A percentile compares a stretch with the other conserved stretches of the same genome.
Conservation (phyloP, 2,329 filamentous ascomycete species). For the Arthrobotrys megalospora region DNA sequence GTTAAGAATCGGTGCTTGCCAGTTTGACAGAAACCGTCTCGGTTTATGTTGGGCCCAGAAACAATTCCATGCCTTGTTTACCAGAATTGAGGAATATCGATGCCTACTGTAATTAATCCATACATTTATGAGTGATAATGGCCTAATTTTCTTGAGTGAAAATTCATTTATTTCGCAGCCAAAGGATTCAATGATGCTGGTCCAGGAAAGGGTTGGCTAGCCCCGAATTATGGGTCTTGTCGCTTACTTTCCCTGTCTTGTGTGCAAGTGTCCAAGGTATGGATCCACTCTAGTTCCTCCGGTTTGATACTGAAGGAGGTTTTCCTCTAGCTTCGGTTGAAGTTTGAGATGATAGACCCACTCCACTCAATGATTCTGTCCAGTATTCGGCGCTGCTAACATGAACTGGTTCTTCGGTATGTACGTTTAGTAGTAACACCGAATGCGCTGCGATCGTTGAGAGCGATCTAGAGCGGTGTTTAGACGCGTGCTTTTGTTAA, state of each 20-base stretch:
- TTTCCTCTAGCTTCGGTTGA: constrained; percentile 14
- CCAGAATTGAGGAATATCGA: constrained; percentile 12
- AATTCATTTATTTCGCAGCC: constrained; percentile 13
- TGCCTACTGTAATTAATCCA: constrained; percentile 8
- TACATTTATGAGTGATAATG: neutral
- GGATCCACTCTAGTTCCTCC: constrained; percentile 38
- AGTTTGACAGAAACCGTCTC: constrained; percentile 27
- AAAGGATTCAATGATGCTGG: constrained; percentile 13
- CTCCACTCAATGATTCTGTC: neutral
- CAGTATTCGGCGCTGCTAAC: neutral
- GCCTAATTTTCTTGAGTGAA: constrained; percentile 19
- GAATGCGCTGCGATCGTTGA: neutral
- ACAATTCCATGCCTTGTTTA: constrained; percentile 13
- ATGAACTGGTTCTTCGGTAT: neutral
- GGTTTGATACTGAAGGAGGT: constrained; percentile 20
- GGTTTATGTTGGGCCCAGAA: constrained; percentile 1
- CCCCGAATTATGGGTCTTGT: constrained; percentile 27
- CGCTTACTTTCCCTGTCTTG: constrained; percentile 38
- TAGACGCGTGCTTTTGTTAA: constrained; percentile 6
- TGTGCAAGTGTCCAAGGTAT: constrained; percentile 25
- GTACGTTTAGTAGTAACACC: neutral
- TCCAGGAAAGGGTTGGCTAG: constrained; percentile 10
- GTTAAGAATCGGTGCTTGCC: neutral
- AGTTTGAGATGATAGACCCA: constrained; percentile 31
- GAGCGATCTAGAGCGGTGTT: neutral